phyloP scores from a whole-genome alignment of 2,329 filamentous ascomycete genomes.

The Chaetomiaceae sp. region DNA sequence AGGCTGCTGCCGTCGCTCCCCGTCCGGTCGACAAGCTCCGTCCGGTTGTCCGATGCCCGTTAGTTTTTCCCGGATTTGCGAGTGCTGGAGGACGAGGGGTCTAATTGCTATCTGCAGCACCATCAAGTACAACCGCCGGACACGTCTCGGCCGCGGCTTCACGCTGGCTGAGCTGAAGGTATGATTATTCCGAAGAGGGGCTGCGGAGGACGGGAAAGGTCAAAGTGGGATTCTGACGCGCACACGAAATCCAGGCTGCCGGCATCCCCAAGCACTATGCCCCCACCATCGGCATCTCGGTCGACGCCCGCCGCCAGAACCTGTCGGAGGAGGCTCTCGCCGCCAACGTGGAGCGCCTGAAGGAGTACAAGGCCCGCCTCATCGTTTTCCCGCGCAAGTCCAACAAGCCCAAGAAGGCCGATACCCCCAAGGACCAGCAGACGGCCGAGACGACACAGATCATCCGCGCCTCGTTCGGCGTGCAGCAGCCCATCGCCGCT shows the following conservation, averaged over 20 bases:
- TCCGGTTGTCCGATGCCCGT: constrained; percentile 91
- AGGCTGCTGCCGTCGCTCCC: constrained; percentile 92
- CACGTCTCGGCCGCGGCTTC: constrained; percentile 95
- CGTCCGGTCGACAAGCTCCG: constrained; percentile 95
- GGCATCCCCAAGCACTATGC: constrained; percentile 92
- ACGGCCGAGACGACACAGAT: constrained; percentile 63
- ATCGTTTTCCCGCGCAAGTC: constrained; percentile 96
- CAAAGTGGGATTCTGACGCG: constrained; percentile 8
- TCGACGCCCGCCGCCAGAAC: constrained; percentile 96
- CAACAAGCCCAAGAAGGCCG: constrained; percentile 89
- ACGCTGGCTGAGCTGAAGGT: constrained; percentile 97
- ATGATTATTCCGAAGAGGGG: constrained; percentile 30
- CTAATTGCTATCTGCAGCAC: constrained; percentile 20
- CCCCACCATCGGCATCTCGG: constrained; percentile 91
- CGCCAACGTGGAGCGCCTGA: constrained; percentile 93
- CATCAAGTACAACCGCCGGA: constrained; percentile 97
- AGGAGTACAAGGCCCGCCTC: constrained; percentile 93
- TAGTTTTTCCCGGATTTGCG: constrained; percentile 13
- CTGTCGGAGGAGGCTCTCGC: constrained; percentile 91
- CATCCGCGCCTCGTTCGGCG: constrained; percentile 51
- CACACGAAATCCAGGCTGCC: constrained; percentile 66
- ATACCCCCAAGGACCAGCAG: constrained; percentile 59
- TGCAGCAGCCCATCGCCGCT: constrained; percentile 53
- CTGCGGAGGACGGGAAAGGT: background rate
- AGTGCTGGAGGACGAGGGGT: background rate